Base-by-base conservation (phyloP, 2,329 filamentous ascomycete species). In the Didymella keratinophila region DNA sequence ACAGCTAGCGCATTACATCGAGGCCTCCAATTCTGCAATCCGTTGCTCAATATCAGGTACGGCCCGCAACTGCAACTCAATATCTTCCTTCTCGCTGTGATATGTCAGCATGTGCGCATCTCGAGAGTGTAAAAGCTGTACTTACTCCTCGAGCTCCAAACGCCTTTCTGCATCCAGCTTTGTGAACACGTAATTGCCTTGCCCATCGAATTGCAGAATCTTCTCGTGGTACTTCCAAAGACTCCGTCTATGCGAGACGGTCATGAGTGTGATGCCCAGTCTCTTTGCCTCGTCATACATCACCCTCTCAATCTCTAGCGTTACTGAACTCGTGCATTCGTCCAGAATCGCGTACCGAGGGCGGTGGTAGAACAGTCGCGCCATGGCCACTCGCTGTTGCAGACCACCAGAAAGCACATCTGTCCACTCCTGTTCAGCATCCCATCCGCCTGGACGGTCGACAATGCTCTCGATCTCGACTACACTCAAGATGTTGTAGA, bases 211-310 rank as follows among this genome's bases (percentile, higher is more conserved):
- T 78, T 99, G 95, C 72, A 99, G 78, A 60, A 99, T 98, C 78
- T 89, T 90, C 66, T 87, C 90, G 77, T 99, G 95, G 76, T 99
- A 98, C 77, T 95, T 93, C 95, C 95, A 99, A 68, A 99, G 78
- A 79, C 92, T 96, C 62, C 93, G 83, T 9, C 95, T 83, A 77
- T 99, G 95, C 64, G 89, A 93, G 23, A 99, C 95, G 0, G 95
- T 99, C 92, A 99, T 97, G 63, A 99, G 84, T 0, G 95, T 98
- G 69, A 97, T 95, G 3, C 92, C 93, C 18, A 97, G 80, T 18
- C 86, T 84, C 83, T 99, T 98, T 49, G 95, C 95, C 54, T 92
- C 93, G 69, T 97, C 94, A 77, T 99, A 99, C 93, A 99, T 98
- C 74, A 92, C 85, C 74, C 92, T 90, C 74, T 99, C 95, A 60